Conservation (phyloP, 1,284 basidiomycete genomes). For the Cystobasidium pallidum region DNA sequence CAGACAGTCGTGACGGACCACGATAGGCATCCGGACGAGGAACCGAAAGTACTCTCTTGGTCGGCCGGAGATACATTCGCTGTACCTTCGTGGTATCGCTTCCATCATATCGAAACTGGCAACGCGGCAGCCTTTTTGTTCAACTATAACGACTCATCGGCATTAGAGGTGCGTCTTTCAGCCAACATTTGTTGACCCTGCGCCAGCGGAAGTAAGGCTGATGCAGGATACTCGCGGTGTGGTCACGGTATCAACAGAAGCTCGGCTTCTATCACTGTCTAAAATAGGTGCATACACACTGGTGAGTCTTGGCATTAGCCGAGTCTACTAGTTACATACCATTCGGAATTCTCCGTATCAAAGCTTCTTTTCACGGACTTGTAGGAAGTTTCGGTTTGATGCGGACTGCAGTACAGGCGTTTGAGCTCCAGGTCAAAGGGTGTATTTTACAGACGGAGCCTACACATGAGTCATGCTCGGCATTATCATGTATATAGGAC, state of each 20-base stretch:
- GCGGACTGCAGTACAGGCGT: too few species aligned
- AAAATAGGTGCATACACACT: too few species aligned
- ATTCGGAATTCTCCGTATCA: background rate
- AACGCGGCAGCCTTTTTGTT: constrained; percentile 28
- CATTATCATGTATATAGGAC: background rate
- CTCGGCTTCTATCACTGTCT: constrained; percentile 22
- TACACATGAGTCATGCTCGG: background rate
- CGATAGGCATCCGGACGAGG: constrained; percentile 20
- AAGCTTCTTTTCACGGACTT: background rate
- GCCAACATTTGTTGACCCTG: too few species aligned
- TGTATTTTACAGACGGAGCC: background rate
- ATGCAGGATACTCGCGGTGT: background rate
- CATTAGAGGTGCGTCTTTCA: constrained; percentile 16
- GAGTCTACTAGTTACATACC: background rate
- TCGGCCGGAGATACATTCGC: constrained; percentile 31
- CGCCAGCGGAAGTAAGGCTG: background rate
- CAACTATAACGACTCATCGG: constrained; percentile 41
- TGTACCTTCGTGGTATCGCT: constrained; percentile 35
- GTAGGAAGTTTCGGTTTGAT: background rate
- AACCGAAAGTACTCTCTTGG: constrained; percentile 30
- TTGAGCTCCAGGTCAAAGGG: background rate
- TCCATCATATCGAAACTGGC: constrained; percentile 25
- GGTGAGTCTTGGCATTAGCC: too few species aligned
- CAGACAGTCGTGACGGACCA: constrained; percentile 18
- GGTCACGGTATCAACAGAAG: background rate